Percentiles rank a stretch among this genome's conserved stretches.
Conservation (phyloP, 805 yeast species). For the Millerozyma acaciae region DNA sequence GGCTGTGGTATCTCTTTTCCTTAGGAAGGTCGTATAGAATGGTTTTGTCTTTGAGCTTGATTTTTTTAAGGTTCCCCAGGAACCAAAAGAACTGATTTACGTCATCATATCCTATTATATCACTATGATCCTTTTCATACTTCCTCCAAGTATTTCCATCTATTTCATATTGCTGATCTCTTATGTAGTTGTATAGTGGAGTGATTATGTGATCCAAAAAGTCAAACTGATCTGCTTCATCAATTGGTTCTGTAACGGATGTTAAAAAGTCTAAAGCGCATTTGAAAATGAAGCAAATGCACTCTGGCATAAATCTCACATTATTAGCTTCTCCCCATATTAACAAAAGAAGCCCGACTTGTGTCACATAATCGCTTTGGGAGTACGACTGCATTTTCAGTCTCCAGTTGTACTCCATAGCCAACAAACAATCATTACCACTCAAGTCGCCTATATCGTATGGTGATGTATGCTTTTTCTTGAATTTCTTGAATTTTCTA, state of each 20-base stretch:
- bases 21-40: conserved; percentile 23
- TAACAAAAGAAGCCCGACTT: conserved; percentile 57
- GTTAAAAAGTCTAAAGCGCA: conserved; percentile 22
- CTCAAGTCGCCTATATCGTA: conserved; percentile 16
- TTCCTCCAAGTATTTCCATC: conserved; percentile 50
- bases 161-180: conserved; percentile 63
- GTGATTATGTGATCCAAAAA: conserved; percentile 40
- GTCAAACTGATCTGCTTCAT: conserved; percentile 11
- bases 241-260: conserved; percentile 5
- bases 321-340: conserved; percentile 81
- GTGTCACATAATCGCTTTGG: conserved; percentile 58
- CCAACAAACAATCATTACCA: conserved; percentile 14
- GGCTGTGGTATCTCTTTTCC: conserved; percentile 25
- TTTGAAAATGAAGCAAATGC: conserved; percentile 31
- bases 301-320: conserved; percentile 47
- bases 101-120: conserved; percentile 57
- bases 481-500: conserved; percentile 13
- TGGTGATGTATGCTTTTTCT: conserved; percentile 38
- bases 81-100: conserved; percentile 52
- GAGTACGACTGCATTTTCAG: conserved; percentile 52
- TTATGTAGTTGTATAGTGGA: conserved; percentile 54
- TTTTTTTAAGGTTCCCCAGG: conserved; percentile 28
- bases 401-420: conserved; percentile 56
- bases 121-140: conserved; percentile 66
- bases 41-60: conserved; percentile 31